phyloP scores from a whole-genome alignment of 2,329 filamentous ascomycete genomes.

The Pseudopithomyces chartarum region DNA sequence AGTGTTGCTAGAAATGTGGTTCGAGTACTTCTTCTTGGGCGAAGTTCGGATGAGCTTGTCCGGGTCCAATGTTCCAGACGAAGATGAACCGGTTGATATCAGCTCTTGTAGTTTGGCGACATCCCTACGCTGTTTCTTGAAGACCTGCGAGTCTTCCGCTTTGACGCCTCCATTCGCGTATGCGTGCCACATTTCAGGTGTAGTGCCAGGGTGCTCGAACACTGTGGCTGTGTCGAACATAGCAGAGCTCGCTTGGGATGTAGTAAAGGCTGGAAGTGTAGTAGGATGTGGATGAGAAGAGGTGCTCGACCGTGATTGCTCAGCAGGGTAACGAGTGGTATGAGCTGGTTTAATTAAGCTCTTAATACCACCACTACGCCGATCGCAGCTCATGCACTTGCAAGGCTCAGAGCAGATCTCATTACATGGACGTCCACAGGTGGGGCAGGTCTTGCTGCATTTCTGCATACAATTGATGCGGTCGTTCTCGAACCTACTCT shows the following conservation, averaged over 20 bases:
- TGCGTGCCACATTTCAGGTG: constrained; percentile 15
- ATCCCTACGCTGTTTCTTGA: constrained; percentile 18
- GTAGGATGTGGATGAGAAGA: constrained; percentile 7
- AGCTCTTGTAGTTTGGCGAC: constrained; percentile 15
- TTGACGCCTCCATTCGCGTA: constrained; percentile 26
- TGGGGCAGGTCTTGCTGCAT: constrained; percentile 24
- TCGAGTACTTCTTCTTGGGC: constrained; percentile 11
- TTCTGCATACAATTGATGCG: constrained; percentile 41
- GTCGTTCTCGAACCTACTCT: constrained; percentile 28
- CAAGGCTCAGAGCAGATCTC: constrained; percentile 36
- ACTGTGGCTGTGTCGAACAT: background rate
- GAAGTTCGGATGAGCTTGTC: constrained; percentile 24
- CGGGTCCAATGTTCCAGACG: background rate
- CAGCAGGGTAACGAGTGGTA: constrained; percentile 1
- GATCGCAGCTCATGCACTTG: constrained; percentile 34
- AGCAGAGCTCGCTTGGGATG: background rate
- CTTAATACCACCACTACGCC: constrained; percentile 26
- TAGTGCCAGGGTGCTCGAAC: constrained; percentile 1
- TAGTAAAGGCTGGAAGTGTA: background rate
- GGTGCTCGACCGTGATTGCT: background rate
- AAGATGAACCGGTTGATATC: constrained; percentile 6
- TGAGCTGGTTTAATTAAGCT: constrained; percentile 29
- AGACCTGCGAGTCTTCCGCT: constrained; percentile 25
- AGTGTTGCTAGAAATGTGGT: background rate
- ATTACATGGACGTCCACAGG: constrained; percentile 37